A percentile compares a stretch with the other conserved stretches of the same genome.
phyloP scores from a whole-genome alignment of 352 stramenopile species.

The Phytophthora idaei region DNA sequence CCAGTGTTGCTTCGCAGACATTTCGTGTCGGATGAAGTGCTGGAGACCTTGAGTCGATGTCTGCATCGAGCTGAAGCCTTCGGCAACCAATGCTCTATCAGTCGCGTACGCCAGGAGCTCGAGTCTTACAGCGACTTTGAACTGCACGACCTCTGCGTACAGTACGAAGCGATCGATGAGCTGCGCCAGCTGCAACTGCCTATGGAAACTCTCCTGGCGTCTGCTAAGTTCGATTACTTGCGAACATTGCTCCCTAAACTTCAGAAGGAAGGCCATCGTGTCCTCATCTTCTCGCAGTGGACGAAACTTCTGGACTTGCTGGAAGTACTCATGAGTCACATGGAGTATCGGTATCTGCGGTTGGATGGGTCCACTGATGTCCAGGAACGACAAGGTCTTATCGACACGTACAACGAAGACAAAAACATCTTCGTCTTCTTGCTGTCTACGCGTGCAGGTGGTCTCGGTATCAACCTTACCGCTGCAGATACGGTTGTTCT shows the following conservation, averaged over 20 bases:
- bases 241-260: constrained; percentile 89
- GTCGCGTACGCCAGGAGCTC: constrained; percentile 92
- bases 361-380: constrained; percentile 84
- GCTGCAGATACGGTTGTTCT: constrained; percentile 91
- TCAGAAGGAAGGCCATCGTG: constrained; percentile 86
- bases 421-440: constrained; percentile 96
- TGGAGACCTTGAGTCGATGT: constrained; percentile 82
- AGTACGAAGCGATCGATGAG: constrained; percentile 83
- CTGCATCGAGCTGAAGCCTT: constrained; percentile 86
- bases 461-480: constrained; percentile 98
- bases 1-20: constrained; percentile 92
- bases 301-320: constrained; percentile 96
- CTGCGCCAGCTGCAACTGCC: constrained; percentile 88
- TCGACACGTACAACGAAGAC: constrained; percentile 91
- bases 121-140: constrained; percentile 96
- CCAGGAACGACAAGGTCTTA: constrained; percentile 74
- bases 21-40: constrained; percentile 70
- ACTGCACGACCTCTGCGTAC: constrained; percentile 93
- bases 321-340: constrained; percentile 81
- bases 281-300: constrained; percentile 98
- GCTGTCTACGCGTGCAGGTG: constrained; percentile 96
- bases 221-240: constrained; percentile 95
- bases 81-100: constrained; percentile 80
- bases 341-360: constrained; percentile 79
- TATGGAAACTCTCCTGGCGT: constrained; percentile 90